phyloP scores from a whole-genome alignment of 2,329 filamentous ascomycete genomes.

The Fusarium ambrosium region DNA sequence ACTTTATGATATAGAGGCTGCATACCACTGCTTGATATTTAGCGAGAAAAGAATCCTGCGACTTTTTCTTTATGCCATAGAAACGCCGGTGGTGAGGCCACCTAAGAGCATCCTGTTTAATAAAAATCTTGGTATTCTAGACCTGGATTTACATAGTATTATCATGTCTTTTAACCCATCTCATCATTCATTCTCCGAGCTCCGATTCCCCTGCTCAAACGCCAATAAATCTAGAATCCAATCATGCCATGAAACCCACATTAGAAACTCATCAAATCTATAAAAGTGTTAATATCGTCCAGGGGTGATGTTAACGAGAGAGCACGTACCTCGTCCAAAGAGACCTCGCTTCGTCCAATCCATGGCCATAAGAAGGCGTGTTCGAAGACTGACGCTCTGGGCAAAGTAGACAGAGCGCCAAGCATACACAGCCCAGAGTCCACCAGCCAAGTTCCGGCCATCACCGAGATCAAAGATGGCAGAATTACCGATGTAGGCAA shows the following conservation, averaged over 20 bases:
- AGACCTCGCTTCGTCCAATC: conserved; percentile 98
- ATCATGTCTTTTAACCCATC: conserved; percentile 8
- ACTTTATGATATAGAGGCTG: conserved; percentile 69
- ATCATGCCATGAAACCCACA: background rate
- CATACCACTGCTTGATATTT: conserved; percentile 29
- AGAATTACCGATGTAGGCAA: conserved; percentile 97
- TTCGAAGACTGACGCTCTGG: conserved; percentile 94
- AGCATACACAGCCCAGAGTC: conserved; percentile 92
- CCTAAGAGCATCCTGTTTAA: background rate
- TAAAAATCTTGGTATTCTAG: background rate
- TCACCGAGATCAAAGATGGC: conserved; percentile 91
- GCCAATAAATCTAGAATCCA: conserved; percentile 20
- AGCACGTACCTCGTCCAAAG: conserved; percentile 88
- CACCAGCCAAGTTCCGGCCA: conserved; percentile 83
- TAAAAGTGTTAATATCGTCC: conserved; percentile 17
- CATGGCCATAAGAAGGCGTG: conserved; percentile 91
- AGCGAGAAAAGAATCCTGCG: conserved; percentile 39
- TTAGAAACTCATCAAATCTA: conserved; percentile 68
- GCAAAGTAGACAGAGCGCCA: conserved; percentile 98
- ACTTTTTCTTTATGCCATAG: conserved; percentile 20
- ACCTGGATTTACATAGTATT: background rate
- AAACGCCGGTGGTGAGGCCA: background rate
- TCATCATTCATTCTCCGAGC: conserved; percentile 16
- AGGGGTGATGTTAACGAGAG: background rate
- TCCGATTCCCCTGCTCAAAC: conserved; percentile 22